Base-by-base conservation (phyloP, 1,284 basidiomycete genomes). In the Apiotrichum montevideense region DNA sequence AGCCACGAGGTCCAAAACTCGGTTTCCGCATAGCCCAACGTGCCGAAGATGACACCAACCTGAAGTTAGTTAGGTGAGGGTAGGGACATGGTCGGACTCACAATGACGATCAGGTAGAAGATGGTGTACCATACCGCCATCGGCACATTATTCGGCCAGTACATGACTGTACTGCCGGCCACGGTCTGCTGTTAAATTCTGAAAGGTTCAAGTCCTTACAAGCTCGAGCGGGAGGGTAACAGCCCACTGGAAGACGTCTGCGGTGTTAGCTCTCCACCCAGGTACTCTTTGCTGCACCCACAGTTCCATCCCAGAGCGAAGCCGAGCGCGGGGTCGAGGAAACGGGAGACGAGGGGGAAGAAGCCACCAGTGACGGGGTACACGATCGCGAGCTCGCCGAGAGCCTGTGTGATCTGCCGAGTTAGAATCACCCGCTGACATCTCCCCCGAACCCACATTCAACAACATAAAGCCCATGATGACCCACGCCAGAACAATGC, bases 291-390 rank as follows among this genome's bases (percentile, higher is more conserved):
- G 68, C 72, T 13, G 13, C 9, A 39, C 35, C 39, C n/a, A 49
- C 47, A 76, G 63, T 74, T 74, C 70, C 72, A 76, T 37, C 77
- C 77, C 65, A 77, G 67, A 40, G 75, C 71, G 51, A 71, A 70
- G 33, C 66, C 68, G 52, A 68, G 69, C 5, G 69, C 65, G 29
- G 68, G 67, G 62, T 75, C 73, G 46, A 75, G 61, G 63, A 75
- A 68, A 29, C 66, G 68, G 39, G 65, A 66, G 14, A 72, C 70
- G 14, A 78, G 70, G 11, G 73, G 77, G 63, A 77, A 78, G 74
- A 79, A 80, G 63, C 74, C 76, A 58, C 78, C 77, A 56, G 77
- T 72, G 56, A 79, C 77, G 10, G 78, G 78, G 66, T 70, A 79
- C 45, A 77, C 50, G 52, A 77, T 78, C 35, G 77, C 70, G 72